These are phyloP conservation scores for Cladobotryum mycophilum DNA, from an alignment of 2,329 filamentous ascomycete species.

Conservation along the genomic window DNA sequence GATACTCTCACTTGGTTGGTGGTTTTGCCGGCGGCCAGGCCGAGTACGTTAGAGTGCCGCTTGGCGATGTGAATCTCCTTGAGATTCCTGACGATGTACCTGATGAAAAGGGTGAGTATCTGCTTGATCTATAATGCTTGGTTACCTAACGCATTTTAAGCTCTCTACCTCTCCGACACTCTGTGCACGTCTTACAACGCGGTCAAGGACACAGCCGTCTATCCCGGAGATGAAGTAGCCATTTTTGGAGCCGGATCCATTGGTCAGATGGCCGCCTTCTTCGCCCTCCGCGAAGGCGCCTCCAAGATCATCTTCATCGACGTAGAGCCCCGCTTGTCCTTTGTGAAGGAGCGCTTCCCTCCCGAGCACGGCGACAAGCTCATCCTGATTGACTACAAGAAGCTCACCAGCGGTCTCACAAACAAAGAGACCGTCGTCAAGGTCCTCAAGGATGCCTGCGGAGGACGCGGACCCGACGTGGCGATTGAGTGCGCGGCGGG, in stretches of 20 bases:
- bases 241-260: conserved; percentile 84
- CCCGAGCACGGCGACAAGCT: conserved; percentile 45
- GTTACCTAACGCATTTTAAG: conserved; percentile 15
- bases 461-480: conserved; percentile 67
- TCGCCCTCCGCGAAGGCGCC: conserved; percentile 68
- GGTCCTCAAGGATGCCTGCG: conserved; percentile 66
- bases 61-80: conserved; percentile 74
- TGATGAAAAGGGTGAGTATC: conserved; percentile 62
- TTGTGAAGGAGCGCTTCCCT: conserved; percentile 56
- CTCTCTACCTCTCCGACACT: conserved; percentile 74
- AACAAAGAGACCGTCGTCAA: conserved; percentile 58
- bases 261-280: conserved; percentile 76
- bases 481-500: conserved; percentile 60
- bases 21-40: conserved; percentile 85
- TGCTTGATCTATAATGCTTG: background rate
- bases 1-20: conserved; percentile 73
- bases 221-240: conserved; percentile 68
- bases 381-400: conserved; percentile 62
- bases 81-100: conserved; percentile 72
- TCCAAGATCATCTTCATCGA: conserved; percentile 74
- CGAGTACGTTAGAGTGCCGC: conserved; percentile 78
- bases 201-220: conserved; percentile 78
- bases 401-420: conserved; percentile 51
- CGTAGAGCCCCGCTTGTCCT: conserved; percentile 62
- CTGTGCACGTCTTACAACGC: conserved; percentile 73